Conservation (phyloP, 257 asterid species). For the Echium plantagineum region DNA sequence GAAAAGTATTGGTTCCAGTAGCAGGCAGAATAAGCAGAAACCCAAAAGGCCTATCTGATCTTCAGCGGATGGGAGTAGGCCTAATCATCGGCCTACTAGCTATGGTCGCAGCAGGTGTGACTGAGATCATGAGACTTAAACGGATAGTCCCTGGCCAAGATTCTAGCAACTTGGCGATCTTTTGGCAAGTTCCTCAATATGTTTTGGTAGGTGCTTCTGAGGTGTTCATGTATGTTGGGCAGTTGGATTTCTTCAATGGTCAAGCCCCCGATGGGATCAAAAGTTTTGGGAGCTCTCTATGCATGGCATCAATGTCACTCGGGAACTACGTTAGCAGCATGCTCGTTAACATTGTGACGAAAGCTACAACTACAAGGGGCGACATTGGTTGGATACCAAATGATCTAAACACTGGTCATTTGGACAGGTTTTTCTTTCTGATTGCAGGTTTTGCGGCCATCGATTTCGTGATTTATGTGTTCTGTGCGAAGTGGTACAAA, state of each 20-base stretch:
- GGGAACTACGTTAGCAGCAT: slow-evolving; percentile 5
- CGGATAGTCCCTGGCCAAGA: neutral
- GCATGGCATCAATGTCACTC: slow-evolving; percentile 4
- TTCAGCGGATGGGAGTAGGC: slow-evolving; percentile 11
- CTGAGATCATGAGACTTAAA: slow-evolving; percentile 1
- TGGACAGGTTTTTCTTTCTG: slow-evolving; percentile 5
- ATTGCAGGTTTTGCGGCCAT: slow-evolving; percentile 1
- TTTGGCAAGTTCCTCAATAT: slow-evolving; percentile 7
- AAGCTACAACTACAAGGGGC: neutral
- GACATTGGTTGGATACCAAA: slow-evolving; percentile 5
- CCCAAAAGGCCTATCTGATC: neutral
- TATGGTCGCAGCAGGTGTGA: neutral
- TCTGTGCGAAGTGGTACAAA: neutral
- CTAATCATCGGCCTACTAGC: slow-evolving; percentile 2
- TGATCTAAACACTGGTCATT: slow-evolving; percentile 1
- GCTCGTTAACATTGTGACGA: slow-evolving; percentile 3
- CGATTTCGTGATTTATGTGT: slow-evolving; percentile 1
- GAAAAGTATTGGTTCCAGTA: neutral
- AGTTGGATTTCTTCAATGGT: neutral
- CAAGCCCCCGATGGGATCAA: slow-evolving; percentile 7
- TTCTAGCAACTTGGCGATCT: neutral
- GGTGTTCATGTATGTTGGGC: neutral
- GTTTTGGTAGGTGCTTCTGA: slow-evolving; percentile 8
- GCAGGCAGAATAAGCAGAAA: neutral
- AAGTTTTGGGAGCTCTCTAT: slow-evolving; percentile 7